A percentile compares a stretch with the other conserved stretches of the same genome.
Conservation (phyloP, 2,329 filamentous ascomycete genomes). For the Pseudocercospora macadamiae region DNA sequence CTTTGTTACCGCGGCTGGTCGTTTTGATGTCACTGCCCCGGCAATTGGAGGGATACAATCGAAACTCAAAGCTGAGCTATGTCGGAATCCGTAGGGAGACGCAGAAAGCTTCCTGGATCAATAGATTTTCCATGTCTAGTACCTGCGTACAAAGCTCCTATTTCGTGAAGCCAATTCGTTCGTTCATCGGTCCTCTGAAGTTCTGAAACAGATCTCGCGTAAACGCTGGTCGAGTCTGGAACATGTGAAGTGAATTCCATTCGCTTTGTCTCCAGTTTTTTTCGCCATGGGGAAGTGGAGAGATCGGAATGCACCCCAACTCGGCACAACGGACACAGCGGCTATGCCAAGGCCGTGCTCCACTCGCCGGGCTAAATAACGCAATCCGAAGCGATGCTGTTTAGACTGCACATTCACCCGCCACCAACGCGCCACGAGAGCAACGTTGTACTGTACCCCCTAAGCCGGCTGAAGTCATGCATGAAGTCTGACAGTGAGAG, state of each 20-base stretch:
- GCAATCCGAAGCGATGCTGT: slow-evolving; percentile 1
- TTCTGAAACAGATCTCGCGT: neutral
- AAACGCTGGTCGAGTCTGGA: neutral
- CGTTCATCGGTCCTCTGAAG: neutral
- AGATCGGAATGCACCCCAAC: neutral
- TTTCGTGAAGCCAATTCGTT: neutral
- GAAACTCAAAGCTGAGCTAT: neutral
- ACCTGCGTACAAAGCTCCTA: neutral
- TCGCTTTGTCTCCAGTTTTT: neutral
- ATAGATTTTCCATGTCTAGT: neutral
- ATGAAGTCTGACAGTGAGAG: neutral
- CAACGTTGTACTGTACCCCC: neutral
- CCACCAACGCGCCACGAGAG: neutral
- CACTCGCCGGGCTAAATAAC: neutral
- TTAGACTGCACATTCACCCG: neutral
- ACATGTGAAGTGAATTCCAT: neutral
- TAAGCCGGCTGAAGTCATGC: neutral
- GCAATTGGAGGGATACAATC: neutral
- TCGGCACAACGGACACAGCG: neutral
- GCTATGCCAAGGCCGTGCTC: neutral
- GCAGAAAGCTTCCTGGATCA: neutral
- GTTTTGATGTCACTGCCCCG: neutral
- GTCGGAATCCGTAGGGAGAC: neutral
- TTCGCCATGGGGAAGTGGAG: neutral
- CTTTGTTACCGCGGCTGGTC: neutral